Evolutionary conservation across 2,329 filamentous ascomycete species (phyloP).

Genomic region (Westerdykella sp.): DNA sequence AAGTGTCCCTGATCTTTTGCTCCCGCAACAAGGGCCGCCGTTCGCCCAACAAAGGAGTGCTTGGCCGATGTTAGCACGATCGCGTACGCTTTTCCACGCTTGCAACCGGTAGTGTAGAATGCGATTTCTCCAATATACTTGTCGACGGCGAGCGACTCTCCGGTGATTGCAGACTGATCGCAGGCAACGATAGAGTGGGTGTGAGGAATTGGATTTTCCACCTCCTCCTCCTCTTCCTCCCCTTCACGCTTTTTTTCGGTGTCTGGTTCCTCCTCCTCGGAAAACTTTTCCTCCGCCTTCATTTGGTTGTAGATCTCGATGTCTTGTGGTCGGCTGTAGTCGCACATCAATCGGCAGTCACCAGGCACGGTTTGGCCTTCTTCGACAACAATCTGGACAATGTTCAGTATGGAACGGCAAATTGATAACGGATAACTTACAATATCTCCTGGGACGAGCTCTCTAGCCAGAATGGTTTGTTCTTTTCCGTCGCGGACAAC

Average conservation of each 20-base stretch:
- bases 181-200: slow-evolving; percentile 64
- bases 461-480: slow-evolving; percentile 64
- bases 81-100: slow-evolving; percentile 70
- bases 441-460: slow-evolving; percentile 71
- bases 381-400: slow-evolving; percentile 58
- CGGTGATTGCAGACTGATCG: slow-evolving; percentile 75
- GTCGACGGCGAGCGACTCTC: slow-evolving; percentile 72
- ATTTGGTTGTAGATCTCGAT: slow-evolving; percentile 63
- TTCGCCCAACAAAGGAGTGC: slow-evolving; percentile 71
- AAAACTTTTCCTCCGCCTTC: slow-evolving; percentile 46
- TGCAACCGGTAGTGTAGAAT: slow-evolving; percentile 77
- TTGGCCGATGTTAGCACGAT: slow-evolving; percentile 62
- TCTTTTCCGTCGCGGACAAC: slow-evolving; percentile 63
- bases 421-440: slow-evolving; percentile 42
- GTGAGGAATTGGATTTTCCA: slow-evolving; percentile 51
- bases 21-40: slow-evolving; percentile 66
- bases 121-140: slow-evolving; percentile 71
- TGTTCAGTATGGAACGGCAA: neutral
- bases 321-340: slow-evolving; percentile 62
- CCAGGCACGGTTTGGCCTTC: slow-evolving; percentile 66
- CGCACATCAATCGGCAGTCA: slow-evolving; percentile 66
- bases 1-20: slow-evolving; percentile 72
- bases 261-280: slow-evolving; percentile 53
- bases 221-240: slow-evolving; percentile 54
- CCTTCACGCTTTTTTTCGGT: slow-evolving; percentile 54